Evolutionary conservation across 73 alveolate genomes (phyloP), one percentile per base, ranked within the genome.

Genomic region (Symbiodinium natans): DNA sequence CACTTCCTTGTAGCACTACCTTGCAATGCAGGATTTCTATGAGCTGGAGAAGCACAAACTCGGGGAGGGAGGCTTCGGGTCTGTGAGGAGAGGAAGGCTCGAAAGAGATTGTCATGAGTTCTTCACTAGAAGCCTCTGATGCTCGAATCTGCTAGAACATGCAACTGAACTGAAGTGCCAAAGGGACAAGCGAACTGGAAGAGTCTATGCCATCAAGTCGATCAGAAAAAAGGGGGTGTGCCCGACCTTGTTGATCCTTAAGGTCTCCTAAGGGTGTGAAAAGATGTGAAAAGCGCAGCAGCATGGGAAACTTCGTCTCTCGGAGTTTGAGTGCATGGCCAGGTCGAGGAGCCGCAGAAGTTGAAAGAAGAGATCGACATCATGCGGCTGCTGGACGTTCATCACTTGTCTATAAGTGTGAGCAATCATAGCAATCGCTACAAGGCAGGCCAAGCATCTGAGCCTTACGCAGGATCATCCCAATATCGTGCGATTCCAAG

Each of bases 361-460:
- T 41, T 90, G 88, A 90, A 90, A n/a, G 96, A 90, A 71, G 96
- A 90, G 96, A 90, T 90, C 86, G 96, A 90, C 87, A 90, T 90
- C 96, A 90, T 90, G 96, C 86, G 87, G 29, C 96, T 90, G 27
- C 48, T 90, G 96, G 96, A 90, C 87, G 59, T 25, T 23, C 21
- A 63, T 25, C 15, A n/a, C 13, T 36, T 63, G 80, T 23, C 36
- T 23, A n/a, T n/a, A n/a, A n/a, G n/a, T n/a, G n/a, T n/a, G n/a
- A n/a, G n/a, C n/a, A n/a, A 29, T 56, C 31, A 29, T 29, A 21
- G 31, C 75, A 56, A 29, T 29, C 75, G 17, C 27, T 21, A 21
- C 75, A 56, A 56, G 17, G 1, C 27, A 21, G 33, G 8, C 25
- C 29, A 34, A 10, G 87, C 8, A 31, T 31, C 87, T 29, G 15